Percentiles rank a stretch among this genome's conserved stretches.
Conservation (phyloP, 495 filamentous ascomycete species). For the Neurospora sublineolata region DNA sequence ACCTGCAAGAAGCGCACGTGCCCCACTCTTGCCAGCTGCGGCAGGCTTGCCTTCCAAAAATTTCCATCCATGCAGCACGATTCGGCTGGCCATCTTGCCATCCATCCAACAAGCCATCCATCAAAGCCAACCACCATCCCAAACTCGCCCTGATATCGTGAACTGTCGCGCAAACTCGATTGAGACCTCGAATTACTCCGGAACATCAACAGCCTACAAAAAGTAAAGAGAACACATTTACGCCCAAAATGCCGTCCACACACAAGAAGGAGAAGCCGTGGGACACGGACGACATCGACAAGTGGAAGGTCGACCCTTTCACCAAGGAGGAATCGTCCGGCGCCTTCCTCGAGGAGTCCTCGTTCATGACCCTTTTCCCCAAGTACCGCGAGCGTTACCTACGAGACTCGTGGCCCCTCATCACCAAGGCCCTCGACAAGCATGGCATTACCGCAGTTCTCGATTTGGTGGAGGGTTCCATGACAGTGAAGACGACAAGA, state of each 20-base stretch:
- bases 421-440: slow-evolving; percentile 71
- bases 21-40: slow-evolving; percentile 7
- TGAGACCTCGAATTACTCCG: neutral
- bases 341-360: slow-evolving; percentile 78
- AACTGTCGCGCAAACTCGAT: neutral
- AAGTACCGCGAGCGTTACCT: slow-evolving; percentile 96
- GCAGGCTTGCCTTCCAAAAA: slow-evolving; percentile 11
- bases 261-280: slow-evolving; percentile 92
- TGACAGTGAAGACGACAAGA: slow-evolving; percentile 89
- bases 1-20: neutral
- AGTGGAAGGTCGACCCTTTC: slow-evolving; percentile 90
- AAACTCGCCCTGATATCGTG: neutral
- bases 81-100: neutral
- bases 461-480: slow-evolving; percentile 89
- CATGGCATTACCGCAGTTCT: slow-evolving; percentile 75
- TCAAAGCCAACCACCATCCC: neutral
- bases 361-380: slow-evolving; percentile 84
- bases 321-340: slow-evolving; percentile 77
- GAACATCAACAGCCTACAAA: neutral
- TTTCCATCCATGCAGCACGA: slow-evolving; percentile 3
- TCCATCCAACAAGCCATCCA: neutral
- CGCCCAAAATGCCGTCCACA: slow-evolving; percentile 68
- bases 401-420: slow-evolving; percentile 76
- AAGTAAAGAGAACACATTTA: neutral
- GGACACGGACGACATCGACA: slow-evolving; percentile 96